Evolutionary conservation across 805 yeast species (phyloP), one percentile per base, ranked within the genome.

Genomic region (Barnettozyma populi): DNA sequence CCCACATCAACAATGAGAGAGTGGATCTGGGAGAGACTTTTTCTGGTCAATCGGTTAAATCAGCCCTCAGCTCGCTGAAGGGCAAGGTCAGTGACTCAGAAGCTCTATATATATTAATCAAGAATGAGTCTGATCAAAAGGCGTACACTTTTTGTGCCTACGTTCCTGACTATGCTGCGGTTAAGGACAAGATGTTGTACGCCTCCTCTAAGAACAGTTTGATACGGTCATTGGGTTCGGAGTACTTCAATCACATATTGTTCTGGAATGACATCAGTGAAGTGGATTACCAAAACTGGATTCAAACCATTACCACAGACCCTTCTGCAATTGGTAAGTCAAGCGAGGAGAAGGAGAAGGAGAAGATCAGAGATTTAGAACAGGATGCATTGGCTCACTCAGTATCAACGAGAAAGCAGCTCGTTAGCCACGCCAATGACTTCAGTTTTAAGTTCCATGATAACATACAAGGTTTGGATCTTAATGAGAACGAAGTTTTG

Each of bases 151-250:
- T 92, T 57, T 76, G 90, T 41, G 80, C 94, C 19, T 90, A 75
- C 67, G 90, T 92, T 45, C 97, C 99, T 0, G 97, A 92, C 63
- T 65, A 66, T 44, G 86, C 97, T 8, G 80, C 83, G 2, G 90
- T 92, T 35, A 77, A 90, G 49, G 74, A 77, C 48, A 94, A 92
- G 64, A 94, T 94, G 97, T 72, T 94, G 43, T 94, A 90, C 64
- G 98, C 98, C 5, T 87, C 97, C 2, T 82, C 95, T 10, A 88
- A 88, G 52, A 84, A 80, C 63, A 80, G 94, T 1, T 66, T 94
- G 34, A 68, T 86, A 47, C 79, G 86, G 55, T 83, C 84, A 52
- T 71, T 92, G 36, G 97, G 97, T 8, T 75, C 71, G 1, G 69
- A 69, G 43, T 55, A 62, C 32, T 66, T 70, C 43, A 60, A 59